These are phyloP conservation scores for Vinca minor DNA, from an alignment of 257 asterid species.

Conservation along the genomic window DNA sequence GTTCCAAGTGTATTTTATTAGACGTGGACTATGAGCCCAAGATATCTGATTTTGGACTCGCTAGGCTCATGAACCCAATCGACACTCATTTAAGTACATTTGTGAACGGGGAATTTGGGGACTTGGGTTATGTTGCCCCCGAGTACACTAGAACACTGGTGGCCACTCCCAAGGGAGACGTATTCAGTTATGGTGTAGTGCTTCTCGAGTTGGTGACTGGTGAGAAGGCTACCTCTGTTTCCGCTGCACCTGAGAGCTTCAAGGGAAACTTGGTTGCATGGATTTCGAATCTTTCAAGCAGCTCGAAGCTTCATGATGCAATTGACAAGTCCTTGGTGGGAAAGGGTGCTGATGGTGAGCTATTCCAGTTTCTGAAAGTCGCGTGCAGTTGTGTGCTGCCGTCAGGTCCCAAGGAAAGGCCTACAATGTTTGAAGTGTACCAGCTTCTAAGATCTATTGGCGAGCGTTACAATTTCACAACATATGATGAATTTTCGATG, in stretches of 20 bases:
- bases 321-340: constrained; percentile 49
- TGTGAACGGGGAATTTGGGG: constrained; percentile 88
- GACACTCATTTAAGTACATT: constrained; percentile 89
- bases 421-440: constrained; percentile 82
- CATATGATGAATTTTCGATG: constrained; percentile 56
- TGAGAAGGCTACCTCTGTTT: constrained; percentile 48
- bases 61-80: constrained; percentile 81
- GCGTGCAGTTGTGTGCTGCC: constrained; percentile 69
- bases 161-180: constrained; percentile 93
- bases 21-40: constrained; percentile 33
- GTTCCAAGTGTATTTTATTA: constrained; percentile 37
- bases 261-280: constrained; percentile 81
- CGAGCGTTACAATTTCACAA: constrained; percentile 45
- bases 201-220: constrained; percentile 75
- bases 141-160: constrained; percentile 64
- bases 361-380: constrained; percentile 73
- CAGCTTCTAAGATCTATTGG: constrained; percentile 75
- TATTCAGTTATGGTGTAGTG: constrained; percentile 81
- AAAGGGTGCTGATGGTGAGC: constrained; percentile 56
- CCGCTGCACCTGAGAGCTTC: constrained; percentile 63
- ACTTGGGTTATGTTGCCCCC: constrained; percentile 82
- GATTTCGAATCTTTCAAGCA: constrained; percentile 51
- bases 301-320: constrained; percentile 61
- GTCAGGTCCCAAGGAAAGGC: constrained; percentile 69
- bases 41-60: constrained; percentile 81